Conservation (phyloP, 257 asterid species). For the Ilex asprella region DNA sequence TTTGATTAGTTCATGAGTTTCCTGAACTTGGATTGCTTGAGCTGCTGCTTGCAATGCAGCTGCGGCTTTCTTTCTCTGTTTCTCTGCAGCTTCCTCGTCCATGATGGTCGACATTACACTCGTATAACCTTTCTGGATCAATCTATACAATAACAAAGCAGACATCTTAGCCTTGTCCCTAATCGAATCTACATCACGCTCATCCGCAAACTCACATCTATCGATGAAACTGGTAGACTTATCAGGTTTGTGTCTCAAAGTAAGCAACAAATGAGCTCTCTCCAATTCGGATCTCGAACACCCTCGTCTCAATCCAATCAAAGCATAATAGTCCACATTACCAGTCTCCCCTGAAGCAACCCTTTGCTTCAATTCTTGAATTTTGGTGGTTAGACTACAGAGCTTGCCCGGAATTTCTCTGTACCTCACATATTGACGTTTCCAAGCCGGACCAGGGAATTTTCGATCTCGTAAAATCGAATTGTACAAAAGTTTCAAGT, state of each 20-base stretch:
- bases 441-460: slow-evolving; percentile 80
- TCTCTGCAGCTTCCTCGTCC: slow-evolving; percentile 70
- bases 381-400: slow-evolving; percentile 70
- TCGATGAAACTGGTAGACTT: slow-evolving; percentile 66
- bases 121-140: slow-evolving; percentile 83
- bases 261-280: slow-evolving; percentile 76
- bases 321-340: slow-evolving; percentile 69
- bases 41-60: slow-evolving; percentile 37
- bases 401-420: slow-evolving; percentile 87
- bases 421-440: slow-evolving; percentile 71
- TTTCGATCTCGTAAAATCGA: slow-evolving; percentile 71
- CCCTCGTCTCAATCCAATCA: slow-evolving; percentile 75
- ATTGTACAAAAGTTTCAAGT: slow-evolving; percentile 75
- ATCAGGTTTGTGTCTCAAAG: slow-evolving; percentile 85
- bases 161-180: slow-evolving; percentile 79
- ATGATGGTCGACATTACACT: slow-evolving; percentile 46
- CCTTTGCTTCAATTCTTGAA: slow-evolving; percentile 71
- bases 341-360: slow-evolving; percentile 80
- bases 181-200: slow-evolving; percentile 58
- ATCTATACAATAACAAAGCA: slow-evolving; percentile 60
- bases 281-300: slow-evolving; percentile 82
- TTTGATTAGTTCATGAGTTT: neutral
- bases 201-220: slow-evolving; percentile 78
- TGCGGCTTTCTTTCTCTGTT: slow-evolving; percentile 55
- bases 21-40: slow-evolving; percentile 22